These are phyloP conservation scores for Corylus avellana DNA, from an alignment of 306 rosid genomes.

Conservation along the genomic window DNA sequence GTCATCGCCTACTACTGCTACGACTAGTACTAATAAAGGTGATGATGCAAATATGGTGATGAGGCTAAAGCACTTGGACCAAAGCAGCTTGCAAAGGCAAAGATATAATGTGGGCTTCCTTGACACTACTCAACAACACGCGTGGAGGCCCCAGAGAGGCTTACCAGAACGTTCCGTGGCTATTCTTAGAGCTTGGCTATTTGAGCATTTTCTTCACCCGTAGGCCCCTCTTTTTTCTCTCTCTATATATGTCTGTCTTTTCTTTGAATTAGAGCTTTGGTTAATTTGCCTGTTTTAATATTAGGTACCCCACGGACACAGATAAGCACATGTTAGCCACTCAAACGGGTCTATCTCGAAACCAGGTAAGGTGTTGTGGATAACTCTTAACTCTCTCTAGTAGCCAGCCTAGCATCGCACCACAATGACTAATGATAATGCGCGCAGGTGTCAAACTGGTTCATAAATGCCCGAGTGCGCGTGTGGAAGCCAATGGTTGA, in stretches of 20 bases:
- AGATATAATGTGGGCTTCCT: slow-evolving; percentile 43
- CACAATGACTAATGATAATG: too few relatives aligned
- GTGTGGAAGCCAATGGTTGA: slow-evolving; percentile 99
- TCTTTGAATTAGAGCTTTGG: too few relatives aligned
- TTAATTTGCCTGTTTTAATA: slow-evolving; percentile 19
- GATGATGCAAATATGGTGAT: slow-evolving; percentile 36
- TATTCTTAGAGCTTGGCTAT: slow-evolving; percentile 90
- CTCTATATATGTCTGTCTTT: slow-evolving; percentile 1
- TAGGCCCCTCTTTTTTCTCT: slow-evolving; percentile 35
- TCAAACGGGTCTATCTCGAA: slow-evolving; percentile 93
- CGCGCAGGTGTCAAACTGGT: slow-evolving; percentile 68
- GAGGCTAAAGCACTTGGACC: slow-evolving; percentile 53
- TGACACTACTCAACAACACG: slow-evolving; percentile 65
- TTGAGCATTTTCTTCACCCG: slow-evolving; percentile 99
- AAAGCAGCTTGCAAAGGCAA: slow-evolving; percentile 59
- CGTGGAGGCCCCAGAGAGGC: slow-evolving; percentile 96
- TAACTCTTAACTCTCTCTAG: too few relatives aligned
- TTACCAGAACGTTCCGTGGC: slow-evolving; percentile 87
- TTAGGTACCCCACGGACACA: slow-evolving; percentile 94
- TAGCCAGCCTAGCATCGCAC: too few relatives aligned
- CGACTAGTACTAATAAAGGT: slow-evolving; percentile 34
- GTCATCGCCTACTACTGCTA: slow-evolving; percentile 37
- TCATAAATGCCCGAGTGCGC: slow-evolving; percentile 87
- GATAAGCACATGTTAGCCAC: slow-evolving; percentile 95
- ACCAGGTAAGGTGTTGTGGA: slow-evolving; percentile 64